Conservation (phyloP, 2,329 filamentous ascomycete genomes). For the Xylariales sp. region DNA sequence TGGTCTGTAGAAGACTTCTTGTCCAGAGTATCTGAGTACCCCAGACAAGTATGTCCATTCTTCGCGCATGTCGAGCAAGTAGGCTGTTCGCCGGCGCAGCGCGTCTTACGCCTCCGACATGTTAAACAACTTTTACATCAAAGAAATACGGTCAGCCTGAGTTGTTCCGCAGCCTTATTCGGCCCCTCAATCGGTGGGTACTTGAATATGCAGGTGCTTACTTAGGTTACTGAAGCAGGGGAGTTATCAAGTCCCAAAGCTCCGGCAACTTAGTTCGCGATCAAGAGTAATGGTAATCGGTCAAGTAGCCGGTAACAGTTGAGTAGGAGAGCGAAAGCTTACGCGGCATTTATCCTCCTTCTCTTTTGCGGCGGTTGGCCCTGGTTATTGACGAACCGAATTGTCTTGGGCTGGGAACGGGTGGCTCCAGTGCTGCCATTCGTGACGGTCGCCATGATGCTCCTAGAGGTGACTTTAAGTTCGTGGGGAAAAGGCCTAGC, state of each 20-base stretch:
- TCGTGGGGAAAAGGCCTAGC: conserved; percentile 5
- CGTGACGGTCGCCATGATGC: conserved; percentile 41
- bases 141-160: conserved; percentile 13
- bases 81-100: conserved; percentile 70
- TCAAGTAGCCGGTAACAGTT: no score
- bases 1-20: conserved; percentile 35
- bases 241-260: neutral
- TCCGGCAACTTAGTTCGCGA: neutral
- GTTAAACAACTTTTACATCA: conserved; percentile 54
- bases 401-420: conserved; percentile 48
- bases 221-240: no score
- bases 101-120: conserved; percentile 71
- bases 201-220: conserved; percentile 5
- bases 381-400: conserved; percentile 78
- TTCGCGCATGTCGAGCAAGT: conserved; percentile 68
- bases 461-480: neutral
- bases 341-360: conserved; percentile 75
- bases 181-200: conserved; percentile 8
- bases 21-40: conserved; percentile 55
- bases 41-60: conserved; percentile 64
- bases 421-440: conserved; percentile 27
- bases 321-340: conserved; percentile 32
- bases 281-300: neutral
- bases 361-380: conserved; percentile 76
- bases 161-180: neutral